These are phyloP conservation scores for Yamadazyma blattariae DNA, from an alignment of 1,139 yeast genomes.

Conservation along the genomic window DNA sequence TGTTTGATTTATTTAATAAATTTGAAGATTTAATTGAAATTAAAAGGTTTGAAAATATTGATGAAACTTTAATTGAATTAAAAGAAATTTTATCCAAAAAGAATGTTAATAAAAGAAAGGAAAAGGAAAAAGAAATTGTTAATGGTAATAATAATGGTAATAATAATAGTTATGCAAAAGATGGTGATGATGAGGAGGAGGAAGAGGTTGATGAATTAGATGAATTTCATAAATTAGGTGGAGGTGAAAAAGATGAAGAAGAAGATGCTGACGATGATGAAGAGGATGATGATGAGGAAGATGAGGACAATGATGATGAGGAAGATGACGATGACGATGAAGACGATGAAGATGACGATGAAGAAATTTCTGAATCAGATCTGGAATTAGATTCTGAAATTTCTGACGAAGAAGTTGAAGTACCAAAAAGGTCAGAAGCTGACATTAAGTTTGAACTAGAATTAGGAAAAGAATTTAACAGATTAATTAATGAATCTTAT, in stretches of 20 bases:
- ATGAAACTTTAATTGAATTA: slow-evolving; percentile 40
- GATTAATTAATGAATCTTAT: slow-evolving; percentile 48
- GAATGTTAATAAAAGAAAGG: slow-evolving; percentile 12
- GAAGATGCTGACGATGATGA: slow-evolving; percentile 20
- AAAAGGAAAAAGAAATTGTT: too few species aligned
- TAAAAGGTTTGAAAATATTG: slow-evolving; percentile 35
- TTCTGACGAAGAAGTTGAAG: slow-evolving; percentile 6
- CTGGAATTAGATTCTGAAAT: slow-evolving; percentile 3
- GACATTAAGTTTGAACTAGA: slow-evolving; percentile 43
- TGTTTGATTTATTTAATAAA: slow-evolving; percentile 43
- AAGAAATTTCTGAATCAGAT: too few species aligned
- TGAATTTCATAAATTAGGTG: slow-evolving; percentile 13
- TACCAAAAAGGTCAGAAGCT: slow-evolving; percentile 12
- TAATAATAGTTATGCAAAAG: too few species aligned
- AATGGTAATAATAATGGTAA: too few species aligned
- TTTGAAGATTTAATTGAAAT: slow-evolving; percentile 21
- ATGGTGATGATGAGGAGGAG: slow-evolving; percentile 16
- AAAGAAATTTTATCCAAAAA: slow-evolving; percentile 24
- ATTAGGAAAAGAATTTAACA: slow-evolving; percentile 53
- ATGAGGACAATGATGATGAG: slow-evolving; percentile 14
- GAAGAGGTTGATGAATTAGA: slow-evolving; percentile 19
- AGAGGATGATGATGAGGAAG: slow-evolving; percentile 19
- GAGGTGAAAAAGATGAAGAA: slow-evolving; percentile 16
- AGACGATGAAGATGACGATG: slow-evolving; percentile 6
- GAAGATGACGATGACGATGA: slow-evolving; percentile 12